Evolutionary conservation across 1,284 basidiomycete genomes (phyloP), one percentile per base, ranked within the genome.

Genomic region (Apiotrichum brassicae): DNA sequence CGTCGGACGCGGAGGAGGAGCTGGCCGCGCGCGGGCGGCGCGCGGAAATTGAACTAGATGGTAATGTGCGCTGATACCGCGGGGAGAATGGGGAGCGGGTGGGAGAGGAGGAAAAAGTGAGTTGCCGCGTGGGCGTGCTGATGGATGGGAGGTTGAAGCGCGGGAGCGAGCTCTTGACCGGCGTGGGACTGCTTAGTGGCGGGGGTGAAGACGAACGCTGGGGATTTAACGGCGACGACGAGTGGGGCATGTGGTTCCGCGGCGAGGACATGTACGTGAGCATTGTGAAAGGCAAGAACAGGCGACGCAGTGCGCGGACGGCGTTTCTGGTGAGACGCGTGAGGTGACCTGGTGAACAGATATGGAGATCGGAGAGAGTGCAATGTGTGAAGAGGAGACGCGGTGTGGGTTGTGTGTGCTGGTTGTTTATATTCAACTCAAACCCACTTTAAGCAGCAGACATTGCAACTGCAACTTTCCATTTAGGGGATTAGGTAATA

Each of bases 141-240:
- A 23, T 33, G 49, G 52, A 40, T 26, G 51, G 35, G 42, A 34
- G 9, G 56, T 49, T 11, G 51, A 52, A 22, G 54, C 33, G 18
- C 28, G 53, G 22, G 43, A 44, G 22, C n/a, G 33, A 20, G n/a
- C 6, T 43, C 46, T 18, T 48, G 11, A 32, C 50, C 8, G 54
- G 54, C 8, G 53, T 64, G 8, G 62, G 59, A 2, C 60, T 60
- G 12, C 54, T 56, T 6, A 59, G 28, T 0, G 51, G 52, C n/a
- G 30, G 33, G 9, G 6, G 56, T 1, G 60, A 57, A 4, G 59
- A 58, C 14, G 62, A 57, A 23, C 54, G 51, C 28, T 58, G 51
- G 7, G 66, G 67, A 48, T 70, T 70, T 19, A 70, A 46, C 16
- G 67, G 67, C 11, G 64, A 66, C 6, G 67, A 70, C 9, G 61